A percentile compares a stretch with the other conserved stretches of the same genome.
These are phyloP conservation scores for Podospora anserina DNA, from an alignment of 495 filamentous ascomycete genomes.

Conservation along the genomic window DNA sequence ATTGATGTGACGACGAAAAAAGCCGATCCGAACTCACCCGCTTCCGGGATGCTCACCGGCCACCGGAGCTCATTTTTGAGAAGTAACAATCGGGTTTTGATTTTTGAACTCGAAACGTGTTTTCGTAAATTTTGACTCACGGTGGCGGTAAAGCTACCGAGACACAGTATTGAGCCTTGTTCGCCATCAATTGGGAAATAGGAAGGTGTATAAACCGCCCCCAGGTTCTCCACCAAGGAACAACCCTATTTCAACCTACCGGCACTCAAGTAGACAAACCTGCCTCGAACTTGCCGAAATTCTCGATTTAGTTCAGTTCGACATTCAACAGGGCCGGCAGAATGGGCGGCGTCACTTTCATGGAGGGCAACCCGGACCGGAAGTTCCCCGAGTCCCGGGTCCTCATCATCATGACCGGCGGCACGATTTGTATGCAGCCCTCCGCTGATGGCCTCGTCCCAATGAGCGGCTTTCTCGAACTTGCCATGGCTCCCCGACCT, in stretches of 20 bases:
- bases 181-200: not conserved
- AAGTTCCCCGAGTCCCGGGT: constrained; percentile 69
- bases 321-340: not conserved
- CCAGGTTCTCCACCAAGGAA: not conserved
- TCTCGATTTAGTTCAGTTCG: not conserved
- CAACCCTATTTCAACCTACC: not conserved
- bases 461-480: constrained; percentile 76
- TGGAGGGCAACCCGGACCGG: constrained; percentile 29
- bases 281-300: not conserved
- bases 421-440: constrained; percentile 91
- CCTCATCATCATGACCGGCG: constrained; percentile 89
- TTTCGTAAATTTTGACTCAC: too few relatives aligned
- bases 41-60: not conserved
- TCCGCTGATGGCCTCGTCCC: constrained; percentile 65
- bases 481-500: constrained; percentile 76
- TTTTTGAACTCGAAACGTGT: not conserved
- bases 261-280: not conserved
- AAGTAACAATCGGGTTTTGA: not conserved
- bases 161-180: not conserved
- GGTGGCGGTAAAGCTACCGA: too few relatives aligned
- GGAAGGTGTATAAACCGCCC: not conserved
- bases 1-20: constrained; percentile 4
- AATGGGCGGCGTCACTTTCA: constrained; percentile 28
- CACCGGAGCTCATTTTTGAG: not conserved
- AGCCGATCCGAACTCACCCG: constrained; percentile 4